These are phyloP conservation scores for Russula compacta DNA, from an alignment of 768 basidiomycete species.

Conservation along the genomic window DNA sequence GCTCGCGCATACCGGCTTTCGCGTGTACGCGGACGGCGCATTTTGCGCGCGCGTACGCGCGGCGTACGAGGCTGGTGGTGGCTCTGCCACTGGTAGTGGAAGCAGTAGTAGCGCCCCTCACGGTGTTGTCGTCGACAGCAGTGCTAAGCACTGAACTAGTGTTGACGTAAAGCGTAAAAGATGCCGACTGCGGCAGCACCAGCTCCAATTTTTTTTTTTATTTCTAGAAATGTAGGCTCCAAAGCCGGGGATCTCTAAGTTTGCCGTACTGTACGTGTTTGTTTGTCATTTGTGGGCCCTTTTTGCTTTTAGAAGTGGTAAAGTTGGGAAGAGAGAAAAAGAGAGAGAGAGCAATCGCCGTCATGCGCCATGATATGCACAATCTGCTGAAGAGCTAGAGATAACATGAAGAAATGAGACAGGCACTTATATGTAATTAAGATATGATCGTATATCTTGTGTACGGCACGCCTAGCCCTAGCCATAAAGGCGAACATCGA, in stretches of 20 bases:
- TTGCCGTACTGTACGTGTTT: not conserved
- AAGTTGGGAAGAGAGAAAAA: not conserved
- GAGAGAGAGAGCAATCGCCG: not conserved
- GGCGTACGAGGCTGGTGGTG: constrained; percentile 1
- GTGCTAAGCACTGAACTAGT: not conserved
- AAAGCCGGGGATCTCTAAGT: too few species aligned
- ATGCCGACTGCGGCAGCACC: not conserved
- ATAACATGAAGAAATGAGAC: not conserved
- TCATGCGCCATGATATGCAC: not conserved
- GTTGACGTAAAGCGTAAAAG: not conserved
- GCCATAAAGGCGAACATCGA: not conserved
- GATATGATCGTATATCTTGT: not conserved
- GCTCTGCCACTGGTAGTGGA: not conserved
- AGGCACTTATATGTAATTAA: not conserved
- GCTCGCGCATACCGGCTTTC: constrained; percentile 18
- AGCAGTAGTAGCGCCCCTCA: too few species aligned
- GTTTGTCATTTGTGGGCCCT: not conserved
- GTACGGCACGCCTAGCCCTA: not conserved
- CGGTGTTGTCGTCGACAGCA: not conserved
- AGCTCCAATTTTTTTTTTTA: not conserved
- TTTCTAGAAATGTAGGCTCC: too few species aligned
- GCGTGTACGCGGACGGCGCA: constrained; percentile 12
- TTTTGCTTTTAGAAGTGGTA: not conserved
- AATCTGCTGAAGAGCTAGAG: not conserved
- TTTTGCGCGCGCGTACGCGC: constrained; percentile 16